Base-by-base conservation (phyloP, 2,329 filamentous ascomycete genomes). In the Teratosphaeria nubilosa region DNA sequence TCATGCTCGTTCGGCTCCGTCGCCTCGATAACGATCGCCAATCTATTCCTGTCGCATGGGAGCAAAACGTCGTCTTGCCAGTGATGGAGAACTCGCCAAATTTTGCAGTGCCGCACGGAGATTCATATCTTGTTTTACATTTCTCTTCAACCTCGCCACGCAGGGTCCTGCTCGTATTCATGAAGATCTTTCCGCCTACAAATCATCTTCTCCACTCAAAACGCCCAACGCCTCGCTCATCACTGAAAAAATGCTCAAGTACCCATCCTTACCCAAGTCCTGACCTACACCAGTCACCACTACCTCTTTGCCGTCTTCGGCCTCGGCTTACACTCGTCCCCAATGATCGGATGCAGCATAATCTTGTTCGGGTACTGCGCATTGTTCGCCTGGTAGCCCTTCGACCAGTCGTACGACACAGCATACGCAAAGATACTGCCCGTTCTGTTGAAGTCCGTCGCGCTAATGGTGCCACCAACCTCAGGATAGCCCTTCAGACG, bases 371-470 rank as follows among this genome's bases (percentile, higher is more conserved):
- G 74, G n/a, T 74, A 72, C 64, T 73, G 64, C 58, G 85, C 84
- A 27, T 79, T 94, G 75, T 97, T 97, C 64, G 80, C 83, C 63
- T 88, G 84, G 76, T 92, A 96, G 16, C 94, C 94, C 79, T 99
- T 97, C 77, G 88, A 91, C 94, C 94, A 99, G 77, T 99, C 94
- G 73, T 99, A 99, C 72, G 90, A 91, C 53, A 96, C 84, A 27
- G 91, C 90, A 60, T 79, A 80, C 9, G 77, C 77, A 61, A 80
- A 80, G 63, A 80, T 78, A 63, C 72, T 86, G 56, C 94, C 94
- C 59, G 80, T 87, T 67, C 85, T 84, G 77, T 91, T 95, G 80
- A 99, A 99, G n/a, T 85, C 88, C 1, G 91, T 96, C 25, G 89
- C 82, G 7, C 88, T 88, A 76, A 99, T 99, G 68, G 88, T 90